Evolutionary conservation across 2,329 filamentous ascomycete species (phyloP).

Genomic region (Fusarium coffeatum): DNA sequence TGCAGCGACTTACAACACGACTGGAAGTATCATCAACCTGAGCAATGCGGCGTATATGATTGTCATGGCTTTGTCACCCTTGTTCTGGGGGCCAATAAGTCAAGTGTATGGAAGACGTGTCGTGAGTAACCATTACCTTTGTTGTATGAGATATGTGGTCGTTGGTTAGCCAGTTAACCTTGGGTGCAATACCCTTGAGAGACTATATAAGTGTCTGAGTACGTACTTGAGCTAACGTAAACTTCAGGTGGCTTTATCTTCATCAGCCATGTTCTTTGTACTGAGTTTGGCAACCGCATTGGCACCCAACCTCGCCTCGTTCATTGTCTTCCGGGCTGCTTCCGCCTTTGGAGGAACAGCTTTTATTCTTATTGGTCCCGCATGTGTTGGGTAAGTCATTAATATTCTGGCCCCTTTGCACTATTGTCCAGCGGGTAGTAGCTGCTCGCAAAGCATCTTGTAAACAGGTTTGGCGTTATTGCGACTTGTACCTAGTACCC

Average conservation of each 20-base stretch:
- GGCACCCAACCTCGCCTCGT: slow-evolving; percentile 75
- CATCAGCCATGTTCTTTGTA: slow-evolving; percentile 71
- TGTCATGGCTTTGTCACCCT: slow-evolving; percentile 77
- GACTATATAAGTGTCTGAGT: background rate
- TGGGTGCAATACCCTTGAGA: too few species aligned
- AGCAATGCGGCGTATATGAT: slow-evolving; percentile 81
- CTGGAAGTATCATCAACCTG: slow-evolving; percentile 75
- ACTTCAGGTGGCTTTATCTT: slow-evolving; percentile 58
- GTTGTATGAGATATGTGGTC: background rate
- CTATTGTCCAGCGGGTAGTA: background rate
- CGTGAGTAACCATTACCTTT: slow-evolving; percentile 54
- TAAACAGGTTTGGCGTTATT: background rate
- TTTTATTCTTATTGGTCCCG: slow-evolving; percentile 77
- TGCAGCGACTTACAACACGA: slow-evolving; percentile 71
- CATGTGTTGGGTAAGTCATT: slow-evolving; percentile 69
- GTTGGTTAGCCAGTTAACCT: background rate
- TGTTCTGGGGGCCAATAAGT: slow-evolving; percentile 79
- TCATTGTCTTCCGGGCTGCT: slow-evolving; percentile 79
- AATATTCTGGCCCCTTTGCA: background rate
- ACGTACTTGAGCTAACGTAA: slow-evolving; percentile 1
- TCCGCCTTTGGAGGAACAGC: slow-evolving; percentile 81
- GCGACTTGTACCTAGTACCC: background rate
- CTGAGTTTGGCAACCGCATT: slow-evolving; percentile 80
- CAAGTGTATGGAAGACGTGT: slow-evolving; percentile 70
- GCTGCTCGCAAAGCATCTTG: background rate